Percentiles rank a stretch among this genome's conserved stretches.
phyloP scores from a whole-genome alignment of 441 rosid species.

The Pelargonium australe region DNA sequence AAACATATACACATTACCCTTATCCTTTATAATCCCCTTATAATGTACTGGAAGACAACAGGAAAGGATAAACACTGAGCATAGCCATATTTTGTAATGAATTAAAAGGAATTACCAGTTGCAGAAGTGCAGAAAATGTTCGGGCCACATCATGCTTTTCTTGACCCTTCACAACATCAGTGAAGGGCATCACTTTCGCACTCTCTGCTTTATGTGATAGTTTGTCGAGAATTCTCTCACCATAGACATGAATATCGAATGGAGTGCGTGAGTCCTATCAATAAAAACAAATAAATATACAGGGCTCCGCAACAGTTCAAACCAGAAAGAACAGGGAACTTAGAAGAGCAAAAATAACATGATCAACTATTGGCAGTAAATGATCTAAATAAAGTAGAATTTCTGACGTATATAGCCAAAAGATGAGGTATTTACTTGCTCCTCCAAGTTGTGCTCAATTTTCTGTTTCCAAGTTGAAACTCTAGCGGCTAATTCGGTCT shows the following conservation, averaged over 20 bases:
- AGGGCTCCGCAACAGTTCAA: no score
- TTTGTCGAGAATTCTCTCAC: constrained; percentile 53
- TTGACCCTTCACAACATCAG: constrained; percentile 61
- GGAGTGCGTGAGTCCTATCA: constrained; percentile 73
- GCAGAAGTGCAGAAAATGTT: constrained; percentile 87
- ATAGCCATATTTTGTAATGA: not conserved
- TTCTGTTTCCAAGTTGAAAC: constrained; percentile 90
- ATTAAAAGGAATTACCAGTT: constrained; percentile 47
- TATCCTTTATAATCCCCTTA: not conserved
- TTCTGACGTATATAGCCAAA: not conserved
- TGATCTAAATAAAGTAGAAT: not conserved
- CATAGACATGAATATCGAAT: constrained; percentile 81
- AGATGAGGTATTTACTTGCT: constrained; percentile 47
- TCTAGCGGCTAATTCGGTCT: constrained; percentile 82
- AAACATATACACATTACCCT: constrained; percentile 8
- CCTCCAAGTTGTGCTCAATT: constrained; percentile 80
- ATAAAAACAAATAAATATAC: not conserved
- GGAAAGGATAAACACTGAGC: not conserved
- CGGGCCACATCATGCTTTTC: constrained; percentile 86
- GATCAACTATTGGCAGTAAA: not conserved
- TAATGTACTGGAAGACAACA: no score
- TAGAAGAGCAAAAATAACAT: not conserved
- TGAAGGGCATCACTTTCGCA: constrained; percentile 39
- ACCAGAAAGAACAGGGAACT: no score
- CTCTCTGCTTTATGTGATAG: constrained; percentile 41